Evolutionary conservation across 148 eudicot genomes (phyloP).

Genomic region (Rhododendron henanense): DNA sequence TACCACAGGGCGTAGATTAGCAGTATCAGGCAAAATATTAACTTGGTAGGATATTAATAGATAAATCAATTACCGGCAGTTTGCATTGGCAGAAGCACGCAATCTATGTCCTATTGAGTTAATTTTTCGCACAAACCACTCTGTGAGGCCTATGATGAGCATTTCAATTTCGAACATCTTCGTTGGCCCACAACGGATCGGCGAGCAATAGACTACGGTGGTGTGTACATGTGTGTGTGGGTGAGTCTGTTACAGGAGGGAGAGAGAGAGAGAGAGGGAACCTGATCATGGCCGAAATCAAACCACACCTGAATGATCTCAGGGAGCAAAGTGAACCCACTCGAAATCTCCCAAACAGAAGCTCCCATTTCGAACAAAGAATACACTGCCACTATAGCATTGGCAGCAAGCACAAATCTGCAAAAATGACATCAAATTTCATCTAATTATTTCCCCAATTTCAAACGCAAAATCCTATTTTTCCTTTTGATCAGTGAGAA

Average conservation of each 20-base stretch:
- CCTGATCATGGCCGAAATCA: slow-evolving; percentile 91
- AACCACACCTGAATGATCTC: slow-evolving; percentile 80
- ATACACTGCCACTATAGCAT: slow-evolving; percentile 67
- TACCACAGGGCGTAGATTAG: background rate
- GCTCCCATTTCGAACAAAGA: slow-evolving; percentile 78
- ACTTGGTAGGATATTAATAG: background rate
- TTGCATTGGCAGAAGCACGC: background rate
- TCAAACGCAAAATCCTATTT: background rate
- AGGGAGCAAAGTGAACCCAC: slow-evolving; percentile 60
- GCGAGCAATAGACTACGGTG: background rate
- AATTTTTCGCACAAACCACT: background rate
- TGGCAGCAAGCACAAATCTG: slow-evolving; percentile 65
- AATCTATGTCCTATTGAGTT: background rate
- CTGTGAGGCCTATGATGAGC: background rate
- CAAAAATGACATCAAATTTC: background rate
- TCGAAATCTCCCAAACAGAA: slow-evolving; percentile 73
- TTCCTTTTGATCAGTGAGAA: background rate
- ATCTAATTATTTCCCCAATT: too few relatives aligned
- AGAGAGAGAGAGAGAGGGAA: background rate
- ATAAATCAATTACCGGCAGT: background rate
- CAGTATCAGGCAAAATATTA: background rate
- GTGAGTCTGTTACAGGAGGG: slow-evolving; percentile 27
- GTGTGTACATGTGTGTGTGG: background rate
- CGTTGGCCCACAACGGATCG: background rate
- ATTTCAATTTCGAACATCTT: background rate